Evolutionary conservation across 78 protist species (phyloP), one percentile per base, ranked within the genome.

Genomic region (Acrasis kona): DNA sequence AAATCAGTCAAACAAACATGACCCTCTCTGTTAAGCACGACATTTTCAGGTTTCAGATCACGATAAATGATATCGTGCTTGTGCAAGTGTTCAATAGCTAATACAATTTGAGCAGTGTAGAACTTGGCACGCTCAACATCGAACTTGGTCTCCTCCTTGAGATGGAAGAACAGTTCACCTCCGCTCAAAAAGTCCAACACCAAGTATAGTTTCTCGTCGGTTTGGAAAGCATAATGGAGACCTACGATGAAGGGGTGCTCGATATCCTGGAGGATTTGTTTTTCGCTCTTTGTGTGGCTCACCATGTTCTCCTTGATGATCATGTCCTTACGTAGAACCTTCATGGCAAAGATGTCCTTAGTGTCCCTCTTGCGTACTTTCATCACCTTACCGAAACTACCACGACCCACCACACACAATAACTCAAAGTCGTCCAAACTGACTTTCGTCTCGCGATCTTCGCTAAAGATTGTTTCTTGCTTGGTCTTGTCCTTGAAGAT

Each of bases 1-100:
- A 77, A 77, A 41, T 76, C 79, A 3, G 89, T 41, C 41, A 84
- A 28, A 30, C 12, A 38, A 0, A 84, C 76, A 79, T 78, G 76
- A 1, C 57, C 71, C 1, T 84, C 41, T 8, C 74, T 77, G 39
- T 78, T 79, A 19, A 84, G 72, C 1, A 84, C 61, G 28, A 85
- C 35, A 27, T 80, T 77, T 64, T 76, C 85, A 1, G 83, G 81
- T 40, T 90, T 83, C 34, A 91, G 79, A 72, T 95, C 96, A 29
- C 98, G 72, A 65, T 95, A 92, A 74, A 92, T 82, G 64, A 94
- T 75, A 40, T 93, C 94, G 19, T 76, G 74, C n/a, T 72, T 9
- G 57, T 94, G 97, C 9, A 94, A 65, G 74, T 94, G 93, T 32
- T 82, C 94, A 39, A 94, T 65, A 0, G 98, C 98, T n/a, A 86